Percentiles rank a stretch among this genome's conserved stretches.
These are phyloP conservation scores for Suillus brevipes DNA, from an alignment of 768 basidiomycete genomes.

Conservation along the genomic window DNA sequence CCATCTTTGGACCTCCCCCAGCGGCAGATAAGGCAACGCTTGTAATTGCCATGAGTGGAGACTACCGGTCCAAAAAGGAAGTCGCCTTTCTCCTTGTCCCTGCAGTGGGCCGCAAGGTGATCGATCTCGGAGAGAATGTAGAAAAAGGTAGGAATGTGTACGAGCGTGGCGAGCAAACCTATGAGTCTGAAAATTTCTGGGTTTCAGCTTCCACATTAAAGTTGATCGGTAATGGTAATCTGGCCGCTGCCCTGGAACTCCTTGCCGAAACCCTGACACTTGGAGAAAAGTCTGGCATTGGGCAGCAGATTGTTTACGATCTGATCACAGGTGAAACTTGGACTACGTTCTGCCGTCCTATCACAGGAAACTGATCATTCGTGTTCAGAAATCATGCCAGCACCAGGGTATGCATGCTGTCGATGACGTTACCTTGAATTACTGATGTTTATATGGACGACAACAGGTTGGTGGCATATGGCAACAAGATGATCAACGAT, in stretches of 20 bases:
- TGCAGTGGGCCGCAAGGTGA: slow-evolving; percentile 70
- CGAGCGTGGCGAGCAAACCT: neutral
- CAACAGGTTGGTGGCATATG: slow-evolving; percentile 53
- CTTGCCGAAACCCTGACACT: slow-evolving; percentile 84
- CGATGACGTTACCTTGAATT: neutral
- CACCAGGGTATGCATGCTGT: slow-evolving; percentile 46
- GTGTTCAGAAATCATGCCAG: slow-evolving; percentile 62
- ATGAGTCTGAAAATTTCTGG: neutral
- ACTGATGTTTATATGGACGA: slow-evolving; percentile 2
- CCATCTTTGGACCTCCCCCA: slow-evolving; percentile 74
- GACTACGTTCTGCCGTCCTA: neutral
- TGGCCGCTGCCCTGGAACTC: slow-evolving; percentile 75
- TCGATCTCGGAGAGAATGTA: slow-evolving; percentile 83
- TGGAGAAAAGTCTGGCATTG: slow-evolving; percentile 81
- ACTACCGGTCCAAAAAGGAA: slow-evolving; percentile 80
- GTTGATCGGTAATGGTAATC: slow-evolving; percentile 77
- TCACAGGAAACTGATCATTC: slow-evolving; percentile 19
- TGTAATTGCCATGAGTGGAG: slow-evolving; percentile 76
- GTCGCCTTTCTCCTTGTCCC: slow-evolving; percentile 78
- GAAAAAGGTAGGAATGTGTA: slow-evolving; percentile 59
- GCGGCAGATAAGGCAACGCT: slow-evolving; percentile 67
- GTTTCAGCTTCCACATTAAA: slow-evolving; percentile 66
- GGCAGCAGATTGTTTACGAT: slow-evolving; percentile 52
- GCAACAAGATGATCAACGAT: slow-evolving; percentile 69
- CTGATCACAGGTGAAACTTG: slow-evolving; percentile 55